These are phyloP conservation scores for Tricholoma flavovirens DNA, from an alignment of 768 basidiomycete species.

Conservation along the genomic window DNA sequence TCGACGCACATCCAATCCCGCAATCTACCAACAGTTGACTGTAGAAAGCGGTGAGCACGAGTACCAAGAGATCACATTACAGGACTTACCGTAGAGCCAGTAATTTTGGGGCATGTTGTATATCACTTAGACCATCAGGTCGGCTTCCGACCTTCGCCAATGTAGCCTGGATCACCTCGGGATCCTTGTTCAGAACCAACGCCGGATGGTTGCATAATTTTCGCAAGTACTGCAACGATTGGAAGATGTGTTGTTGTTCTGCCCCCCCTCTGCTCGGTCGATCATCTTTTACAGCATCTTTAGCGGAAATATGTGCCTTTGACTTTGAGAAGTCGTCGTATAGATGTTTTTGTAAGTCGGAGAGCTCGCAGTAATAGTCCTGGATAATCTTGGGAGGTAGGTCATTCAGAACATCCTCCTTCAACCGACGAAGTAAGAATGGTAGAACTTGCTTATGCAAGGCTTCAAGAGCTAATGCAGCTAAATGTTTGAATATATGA, in stretches of 20 bases:
- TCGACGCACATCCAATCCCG: conserved; percentile 69
- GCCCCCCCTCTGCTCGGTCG: conserved; percentile 32
- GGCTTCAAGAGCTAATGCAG: conserved; percentile 90
- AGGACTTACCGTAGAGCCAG: conserved; percentile 75
- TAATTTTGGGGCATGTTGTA: conserved; percentile 91
- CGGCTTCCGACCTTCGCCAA: conserved; percentile 51
- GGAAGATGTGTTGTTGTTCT: conserved; percentile 88
- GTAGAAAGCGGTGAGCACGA: conserved; percentile 1
- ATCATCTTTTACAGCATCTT: conserved; percentile 54
- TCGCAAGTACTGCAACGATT: conserved; percentile 91
- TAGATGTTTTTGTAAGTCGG: conserved; percentile 86
- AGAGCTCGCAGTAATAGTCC: conserved; percentile 98
- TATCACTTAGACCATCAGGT: conserved; percentile 54
- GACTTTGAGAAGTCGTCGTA: conserved; percentile 93
- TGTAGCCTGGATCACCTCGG: conserved; percentile 49
- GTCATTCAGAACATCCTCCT: conserved; percentile 94
- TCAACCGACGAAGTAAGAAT: conserved; percentile 91
- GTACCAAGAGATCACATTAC: background rate
- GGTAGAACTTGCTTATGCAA: conserved; percentile 99
- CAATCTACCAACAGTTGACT: conserved; percentile 95
- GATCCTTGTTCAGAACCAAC: conserved; percentile 76
- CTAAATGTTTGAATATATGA: conserved; percentile 32
- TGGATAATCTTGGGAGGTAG: conserved; percentile 99
- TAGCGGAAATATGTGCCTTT: conserved; percentile 56
- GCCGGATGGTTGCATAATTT: conserved; percentile 98